Evolutionary conservation across 352 stramenopile genomes (phyloP), one percentile per base, ranked within the genome.

Genomic region (Pythium rhizo-oryzae): DNA sequence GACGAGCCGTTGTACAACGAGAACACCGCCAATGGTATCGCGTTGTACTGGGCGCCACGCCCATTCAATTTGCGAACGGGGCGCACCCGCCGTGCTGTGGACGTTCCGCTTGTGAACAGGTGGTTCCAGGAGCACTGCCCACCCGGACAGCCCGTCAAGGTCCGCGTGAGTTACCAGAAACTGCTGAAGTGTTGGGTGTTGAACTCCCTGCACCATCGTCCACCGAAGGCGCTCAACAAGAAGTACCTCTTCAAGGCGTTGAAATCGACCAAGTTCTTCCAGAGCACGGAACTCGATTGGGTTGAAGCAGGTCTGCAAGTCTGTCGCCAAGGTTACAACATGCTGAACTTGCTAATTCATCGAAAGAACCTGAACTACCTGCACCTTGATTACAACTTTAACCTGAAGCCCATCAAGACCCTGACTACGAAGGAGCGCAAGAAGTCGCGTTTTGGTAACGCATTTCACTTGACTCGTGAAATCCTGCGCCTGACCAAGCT

Each of bases 331-430:
- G 98, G 98, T 28, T 99, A 99, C 89, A 99, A 99, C 78, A 99
- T 99, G 92, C 86, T 99, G 33, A 99, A 99, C 75, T 76, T 99
- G 58, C 78, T 99, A 25, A 99, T 99, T 70, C 97, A 99, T 72
- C 90, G 98, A 54, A 99, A 99, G 78, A 98, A 99, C 72, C 79
- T 99, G 19, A 99, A 99, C 75, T 99, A 99, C 76, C 81, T 99
- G 39, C 98, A 99, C 82, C 86, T 99, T 69, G 98, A 99, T 78
- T 99, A 99, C 91, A 99, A 99, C 76, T 99, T 99, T 76, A 99
- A 99, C 81, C 77, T 99, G n/a, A 99, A 99, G 80, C 98, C 98
- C 6, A 99, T 99, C 80, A 99, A 99, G 87, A 99, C 98, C 37
- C 82, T 99, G 61, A 99, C 98, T 13, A 99, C 98, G 4, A 99